Evolutionary conservation across 2,329 filamentous ascomycete species (phyloP).

Genomic region (Xenosphaeropsis pyriputrescens): DNA sequence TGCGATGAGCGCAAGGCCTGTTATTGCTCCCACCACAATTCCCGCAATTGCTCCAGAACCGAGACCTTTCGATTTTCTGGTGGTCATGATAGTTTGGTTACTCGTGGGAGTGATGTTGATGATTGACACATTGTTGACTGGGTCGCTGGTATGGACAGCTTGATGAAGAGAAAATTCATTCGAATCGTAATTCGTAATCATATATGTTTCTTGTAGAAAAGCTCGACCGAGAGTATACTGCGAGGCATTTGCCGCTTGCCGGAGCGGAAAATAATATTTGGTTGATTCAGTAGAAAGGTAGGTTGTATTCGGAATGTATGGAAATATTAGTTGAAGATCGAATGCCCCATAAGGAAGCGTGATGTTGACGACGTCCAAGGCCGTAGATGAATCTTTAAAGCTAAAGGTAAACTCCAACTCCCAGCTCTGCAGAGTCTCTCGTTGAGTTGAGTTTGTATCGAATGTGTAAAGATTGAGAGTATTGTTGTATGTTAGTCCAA

Average conservation of each 20-base stretch:
- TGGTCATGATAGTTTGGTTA: too few species aligned
- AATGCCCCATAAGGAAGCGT: slow-evolving; percentile 7
- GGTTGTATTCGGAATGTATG: slow-evolving; percentile 1
- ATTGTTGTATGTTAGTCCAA: slow-evolving; percentile 13
- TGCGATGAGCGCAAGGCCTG: slow-evolving; percentile 4
- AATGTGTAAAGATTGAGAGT: slow-evolving; percentile 13
- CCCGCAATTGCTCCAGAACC: slow-evolving; percentile 11
- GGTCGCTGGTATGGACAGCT: background rate
- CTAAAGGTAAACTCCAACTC: slow-evolving; percentile 17
- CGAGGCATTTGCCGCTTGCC: slow-evolving; percentile 4
- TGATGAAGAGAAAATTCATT: background rate
- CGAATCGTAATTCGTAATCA: background rate
- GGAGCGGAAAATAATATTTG: slow-evolving; percentile 7
- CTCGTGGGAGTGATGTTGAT: background rate
- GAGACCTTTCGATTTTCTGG: slow-evolving; percentile 1
- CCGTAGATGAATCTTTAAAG: slow-evolving; percentile 6
- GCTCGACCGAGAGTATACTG: slow-evolving; percentile 8
- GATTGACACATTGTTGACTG: background rate
- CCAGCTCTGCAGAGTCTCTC: slow-evolving; percentile 8
- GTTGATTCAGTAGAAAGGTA: background rate
- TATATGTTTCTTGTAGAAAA: slow-evolving; percentile 10
- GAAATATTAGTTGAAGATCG: slow-evolving; percentile 4
- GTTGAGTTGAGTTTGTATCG: slow-evolving; percentile 7
- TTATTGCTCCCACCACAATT: slow-evolving; percentile 9
- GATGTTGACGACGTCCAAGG: slow-evolving; percentile 6